Evolutionary conservation across 2,329 filamentous ascomycete genomes (phyloP), one percentile per base, ranked within the genome.

Genomic region (Diplodia scrobiculata): DNA sequence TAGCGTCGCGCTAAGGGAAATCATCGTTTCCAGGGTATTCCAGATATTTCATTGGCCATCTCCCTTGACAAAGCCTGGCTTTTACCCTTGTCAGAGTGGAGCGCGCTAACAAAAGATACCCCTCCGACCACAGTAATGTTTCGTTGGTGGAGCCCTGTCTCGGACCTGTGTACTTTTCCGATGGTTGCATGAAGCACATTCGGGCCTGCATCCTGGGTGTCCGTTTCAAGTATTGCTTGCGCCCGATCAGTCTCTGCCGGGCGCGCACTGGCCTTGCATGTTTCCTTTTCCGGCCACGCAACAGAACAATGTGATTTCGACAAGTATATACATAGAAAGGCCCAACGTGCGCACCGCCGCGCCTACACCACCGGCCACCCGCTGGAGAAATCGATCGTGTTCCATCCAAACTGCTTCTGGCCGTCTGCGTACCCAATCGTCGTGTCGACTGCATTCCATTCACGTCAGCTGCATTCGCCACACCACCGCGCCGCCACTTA

Each of bases 391-490:
- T 78, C 68, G 41, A 85, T 79, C 62, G 74, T 79, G 70, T 85
- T 85, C 77, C 83, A 81, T 27, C 83, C 83, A 67, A 84, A 84
- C 62, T 75, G 75, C 75, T 84, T 84, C 69, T 84, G 77, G 4
- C 75, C 76, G 71, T 86, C 83, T 0, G 73, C 79, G 65, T 84
- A 81, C 0, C 84, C 84, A 68, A 86, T 79, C 1, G 74, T 79
- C 0, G 82, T 86, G 68, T 87, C 78, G 2, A 86, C 76, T 69
- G 55, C 25, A 11, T 25, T 5, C 5, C 5, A 7, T 5, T 2
- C 5, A 3, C 25, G 54, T 58, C 25, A 58, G 54, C 54, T 29
- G 14, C 21, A 38, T 62, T 6, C 48, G 5, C n/a, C 17, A 14
- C n/a, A 10, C 41, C 6, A 34, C 25, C 14, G 29, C 17, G 5